These are phyloP conservation scores for Calocybe gangraenosa DNA, from an alignment of 768 basidiomycete genomes.

Conservation along the genomic window DNA sequence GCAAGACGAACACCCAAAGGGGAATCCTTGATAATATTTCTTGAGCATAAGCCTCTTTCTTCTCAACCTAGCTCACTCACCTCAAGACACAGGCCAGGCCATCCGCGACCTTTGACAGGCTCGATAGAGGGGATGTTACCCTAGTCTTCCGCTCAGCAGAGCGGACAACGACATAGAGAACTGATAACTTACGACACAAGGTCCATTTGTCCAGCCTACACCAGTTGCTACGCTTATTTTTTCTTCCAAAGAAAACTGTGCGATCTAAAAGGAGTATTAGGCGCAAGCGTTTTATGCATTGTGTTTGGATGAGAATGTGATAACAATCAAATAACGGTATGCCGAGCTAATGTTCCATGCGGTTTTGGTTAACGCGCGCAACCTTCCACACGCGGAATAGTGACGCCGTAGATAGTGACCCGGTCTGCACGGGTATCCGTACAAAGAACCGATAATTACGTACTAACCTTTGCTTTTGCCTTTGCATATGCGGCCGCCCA, in stretches of 20 bases:
- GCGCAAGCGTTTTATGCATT: not conserved
- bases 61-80: conserved; percentile 23
- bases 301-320: not conserved
- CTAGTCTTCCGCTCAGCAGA: conserved; percentile 17
- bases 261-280: conserved; percentile 27
- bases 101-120: conserved; percentile 37
- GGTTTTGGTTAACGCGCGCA: too few species aligned
- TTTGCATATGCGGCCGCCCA: conserved; percentile 60
- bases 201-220: conserved; percentile 59
- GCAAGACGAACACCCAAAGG: conserved; percentile 76
- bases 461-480: conserved; percentile 48
- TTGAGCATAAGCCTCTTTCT: not conserved
- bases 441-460: not conserved
- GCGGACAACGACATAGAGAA: not conserved
- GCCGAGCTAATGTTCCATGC: not conserved
- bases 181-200: conserved; percentile 52
- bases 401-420: too few species aligned
- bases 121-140: conserved; percentile 56
- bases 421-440: too few species aligned
- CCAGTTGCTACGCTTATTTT: conserved; percentile 66
- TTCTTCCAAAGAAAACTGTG: conserved; percentile 52
- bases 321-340: conserved; percentile 1
- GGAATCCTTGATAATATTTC: conserved; percentile 41
- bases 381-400: too few species aligned
- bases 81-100: conserved; percentile 72